phyloP scores from a whole-genome alignment of 345 rosid species.

The Ailanthus altissimus region DNA sequence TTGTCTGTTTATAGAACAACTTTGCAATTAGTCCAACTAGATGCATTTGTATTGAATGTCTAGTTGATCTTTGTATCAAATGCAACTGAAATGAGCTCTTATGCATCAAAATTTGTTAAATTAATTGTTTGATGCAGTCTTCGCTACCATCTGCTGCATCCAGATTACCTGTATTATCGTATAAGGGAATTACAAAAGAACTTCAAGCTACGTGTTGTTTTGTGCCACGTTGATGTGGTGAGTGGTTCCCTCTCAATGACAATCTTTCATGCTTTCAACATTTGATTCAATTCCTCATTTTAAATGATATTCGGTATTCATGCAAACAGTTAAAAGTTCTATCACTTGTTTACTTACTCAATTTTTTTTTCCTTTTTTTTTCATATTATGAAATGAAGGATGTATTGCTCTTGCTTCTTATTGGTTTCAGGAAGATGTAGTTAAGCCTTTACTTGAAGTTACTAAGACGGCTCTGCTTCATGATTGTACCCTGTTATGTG shows the following conservation, averaged over 20 bases:
- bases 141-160: slow-evolving; percentile 88
- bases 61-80: neutral
- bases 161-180: slow-evolving; percentile 87
- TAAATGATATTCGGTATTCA: neutral
- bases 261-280: neutral
- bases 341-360: neutral
- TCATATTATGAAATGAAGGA: neutral
- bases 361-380: neutral
- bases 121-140: slow-evolving; percentile 53
- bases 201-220: slow-evolving; percentile 80
- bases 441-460: slow-evolving; percentile 80
- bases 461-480: slow-evolving; percentile 82
- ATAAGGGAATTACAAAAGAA: slow-evolving; percentile 88
- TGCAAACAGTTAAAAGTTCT: neutral
- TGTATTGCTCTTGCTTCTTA: slow-evolving; percentile 8
- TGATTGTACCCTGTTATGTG: slow-evolving; percentile 87
- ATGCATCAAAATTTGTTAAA: neutral
- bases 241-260: slow-evolving; percentile 26
- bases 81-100: slow-evolving; percentile 10
- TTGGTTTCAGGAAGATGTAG: slow-evolving; percentile 66
- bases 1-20: neutral
- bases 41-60: neutral
- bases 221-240: slow-evolving; percentile 95
- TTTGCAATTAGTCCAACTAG: neutral
- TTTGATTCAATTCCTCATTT: neutral